phyloP scores from a whole-genome alignment of 2,329 filamentous ascomycete genomes.

The Colletotrichum liriopes region DNA sequence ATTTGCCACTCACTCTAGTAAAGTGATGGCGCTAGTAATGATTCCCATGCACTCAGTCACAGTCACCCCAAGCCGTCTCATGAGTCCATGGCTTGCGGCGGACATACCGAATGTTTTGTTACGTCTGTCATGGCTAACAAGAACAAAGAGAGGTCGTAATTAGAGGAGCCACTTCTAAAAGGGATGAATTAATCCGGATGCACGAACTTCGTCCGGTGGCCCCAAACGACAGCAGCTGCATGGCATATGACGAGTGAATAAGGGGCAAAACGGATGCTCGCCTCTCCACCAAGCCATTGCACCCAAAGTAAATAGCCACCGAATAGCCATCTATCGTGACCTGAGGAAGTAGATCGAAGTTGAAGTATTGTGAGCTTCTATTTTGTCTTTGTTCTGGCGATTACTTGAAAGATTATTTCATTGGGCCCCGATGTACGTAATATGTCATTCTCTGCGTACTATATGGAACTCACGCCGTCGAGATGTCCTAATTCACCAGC shows the following conservation, averaged over 20 bases:
- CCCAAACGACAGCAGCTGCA: neutral
- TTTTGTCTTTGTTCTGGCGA: neutral
- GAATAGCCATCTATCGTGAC: neutral
- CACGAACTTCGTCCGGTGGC: neutral
- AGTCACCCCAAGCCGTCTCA: neutral
- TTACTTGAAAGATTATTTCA: too few relatives aligned
- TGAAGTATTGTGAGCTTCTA: neutral
- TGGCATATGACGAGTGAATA: neutral
- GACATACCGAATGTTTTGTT: neutral
- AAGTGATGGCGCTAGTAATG: neutral
- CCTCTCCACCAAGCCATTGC: neutral
- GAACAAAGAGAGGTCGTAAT: neutral
- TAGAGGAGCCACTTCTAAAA: neutral
- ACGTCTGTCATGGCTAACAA: neutral
- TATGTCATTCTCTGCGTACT: neutral
- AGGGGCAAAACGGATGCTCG: neutral
- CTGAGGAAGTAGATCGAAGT: neutral
- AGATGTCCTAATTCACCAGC: neutral
- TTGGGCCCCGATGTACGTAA: neutral
- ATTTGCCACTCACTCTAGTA: neutral
- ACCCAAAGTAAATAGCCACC: neutral
- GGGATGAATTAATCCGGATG: neutral
- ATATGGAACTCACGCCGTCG: neutral
- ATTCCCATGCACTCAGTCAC: neutral
- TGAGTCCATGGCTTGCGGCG: neutral